A percentile compares a stretch with the other conserved stretches of the same genome.
These are phyloP conservation scores for Metarhizium rileyi DNA, from an alignment of 2,329 filamentous ascomycete genomes.

Conservation along the genomic window DNA sequence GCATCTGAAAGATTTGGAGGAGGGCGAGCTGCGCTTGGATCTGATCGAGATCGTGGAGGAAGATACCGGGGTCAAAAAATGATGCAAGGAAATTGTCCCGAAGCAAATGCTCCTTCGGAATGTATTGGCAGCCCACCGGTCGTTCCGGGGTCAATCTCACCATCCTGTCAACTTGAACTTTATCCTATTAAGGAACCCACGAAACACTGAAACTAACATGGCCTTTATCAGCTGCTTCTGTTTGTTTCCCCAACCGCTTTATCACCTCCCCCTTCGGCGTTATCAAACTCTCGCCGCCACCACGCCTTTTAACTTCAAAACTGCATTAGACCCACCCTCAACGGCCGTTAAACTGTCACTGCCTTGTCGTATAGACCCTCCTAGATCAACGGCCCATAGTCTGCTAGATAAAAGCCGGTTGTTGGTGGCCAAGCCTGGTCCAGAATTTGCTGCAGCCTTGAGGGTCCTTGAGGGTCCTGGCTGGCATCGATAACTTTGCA, in stretches of 20 bases:
- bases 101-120: too few species aligned
- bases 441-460: background rate
- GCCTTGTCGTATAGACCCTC: background rate
- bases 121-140: too few species aligned
- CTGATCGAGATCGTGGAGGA: background rate
- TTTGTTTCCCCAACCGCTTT: background rate
- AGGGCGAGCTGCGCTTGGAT: background rate
- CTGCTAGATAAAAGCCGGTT: background rate
- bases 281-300: background rate
- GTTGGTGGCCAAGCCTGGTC: background rate
- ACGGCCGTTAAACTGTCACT: background rate
- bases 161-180: background rate
- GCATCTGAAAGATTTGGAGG: background rate
- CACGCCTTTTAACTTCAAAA: background rate
- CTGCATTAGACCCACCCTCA: background rate
- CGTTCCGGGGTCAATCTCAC: background rate
- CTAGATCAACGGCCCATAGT: background rate
- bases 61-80: background rate
- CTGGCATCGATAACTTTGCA: background rate
- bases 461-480: background rate
- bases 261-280: constrained; percentile 1
- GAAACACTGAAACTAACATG: background rate
- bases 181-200: background rate
- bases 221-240: background rate
- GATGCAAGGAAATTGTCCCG: too few species aligned